Evolutionary conservation across 1,139 yeast species (phyloP).

Genomic region (Suhomyces kunorum): DNA sequence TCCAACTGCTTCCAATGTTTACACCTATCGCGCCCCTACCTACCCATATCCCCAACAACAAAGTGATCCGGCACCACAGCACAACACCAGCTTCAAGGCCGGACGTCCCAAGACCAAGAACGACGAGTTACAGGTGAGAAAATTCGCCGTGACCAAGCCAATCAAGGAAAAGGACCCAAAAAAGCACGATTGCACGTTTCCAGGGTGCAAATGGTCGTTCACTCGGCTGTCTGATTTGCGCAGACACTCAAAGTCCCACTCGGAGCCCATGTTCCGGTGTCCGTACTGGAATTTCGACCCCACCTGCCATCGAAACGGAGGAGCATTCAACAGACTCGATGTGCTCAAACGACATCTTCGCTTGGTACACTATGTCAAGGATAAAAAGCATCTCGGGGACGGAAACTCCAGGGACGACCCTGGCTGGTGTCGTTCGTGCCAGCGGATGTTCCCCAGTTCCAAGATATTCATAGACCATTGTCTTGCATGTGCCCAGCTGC

Average conservation of each 20-base stretch:
- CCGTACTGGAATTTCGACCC: constrained; percentile 70
- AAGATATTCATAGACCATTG: constrained; percentile 68
- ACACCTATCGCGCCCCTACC: constrained; percentile 6
- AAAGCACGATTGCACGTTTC: constrained; percentile 53
- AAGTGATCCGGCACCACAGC: neutral
- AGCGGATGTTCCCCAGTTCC: constrained; percentile 55
- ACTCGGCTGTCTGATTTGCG: constrained; percentile 65
- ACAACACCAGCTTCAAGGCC: constrained; percentile 9
- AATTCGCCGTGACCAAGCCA: constrained; percentile 11
- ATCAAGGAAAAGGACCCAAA: constrained; percentile 13
- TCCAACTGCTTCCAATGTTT: constrained; percentile 1
- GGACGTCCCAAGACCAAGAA: constrained; percentile 12
- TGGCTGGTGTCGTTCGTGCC: constrained; percentile 69
- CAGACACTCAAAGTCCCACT: constrained; percentile 65
- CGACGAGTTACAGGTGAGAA: constrained; percentile 11
- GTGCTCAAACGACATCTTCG: constrained; percentile 69
- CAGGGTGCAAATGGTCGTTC: constrained; percentile 68
- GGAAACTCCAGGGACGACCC: constrained; percentile 42
- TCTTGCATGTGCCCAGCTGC: constrained; percentile 54
- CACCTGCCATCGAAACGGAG: constrained; percentile 72
- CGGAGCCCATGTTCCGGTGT: constrained; percentile 64
- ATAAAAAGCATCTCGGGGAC: constrained; percentile 30
- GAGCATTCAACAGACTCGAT: constrained; percentile 68
- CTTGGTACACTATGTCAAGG: constrained; percentile 64
- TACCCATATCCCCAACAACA: constrained; percentile 4